Conservation (phyloP, 352 stramenopile genomes). For the Globisporangium carolinianum region DNA sequence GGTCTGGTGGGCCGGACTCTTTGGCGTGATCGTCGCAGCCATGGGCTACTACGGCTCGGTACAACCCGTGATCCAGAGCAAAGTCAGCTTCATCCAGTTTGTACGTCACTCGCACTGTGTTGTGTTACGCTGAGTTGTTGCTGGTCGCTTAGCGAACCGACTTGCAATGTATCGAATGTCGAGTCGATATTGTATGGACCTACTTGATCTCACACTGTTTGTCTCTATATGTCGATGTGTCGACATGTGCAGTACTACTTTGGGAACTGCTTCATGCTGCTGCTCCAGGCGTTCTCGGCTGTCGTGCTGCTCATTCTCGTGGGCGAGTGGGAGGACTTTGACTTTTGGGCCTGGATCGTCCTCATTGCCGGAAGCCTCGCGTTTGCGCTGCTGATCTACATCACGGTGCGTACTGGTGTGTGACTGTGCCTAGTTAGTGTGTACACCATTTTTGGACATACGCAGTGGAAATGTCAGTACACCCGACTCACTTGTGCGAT, state of each 20-base stretch:
- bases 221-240: not conserved
- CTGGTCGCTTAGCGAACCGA: no score
- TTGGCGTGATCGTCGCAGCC: conserved; percentile 65
- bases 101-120: conserved; percentile 25
- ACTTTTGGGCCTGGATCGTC: conserved; percentile 65
- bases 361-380: conserved; percentile 61
- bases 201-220: not conserved
- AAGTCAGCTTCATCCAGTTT: conserved; percentile 86
- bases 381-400: conserved; percentile 61
- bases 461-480: no score
- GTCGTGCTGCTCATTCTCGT: conserved; percentile 71
- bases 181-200: no score
- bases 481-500: not conserved
- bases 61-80: conserved; percentile 80
- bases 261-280: conserved; percentile 81
- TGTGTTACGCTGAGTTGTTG: no score
- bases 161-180: no score
- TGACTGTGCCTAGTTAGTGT: not conserved
- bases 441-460: no score
- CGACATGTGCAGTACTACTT: conserved; percentile 69
- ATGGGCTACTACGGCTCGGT: conserved; percentile 83
- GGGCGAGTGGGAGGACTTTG: conserved; percentile 71
- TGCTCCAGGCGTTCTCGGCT: conserved; percentile 64
- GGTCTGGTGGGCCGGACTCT: conserved; percentile 74
- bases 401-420: conserved; percentile 31